Percentiles rank a stretch among this genome's conserved stretches.
Evolutionary conservation across 768 basidiomycete species (phyloP).

Genomic region (Suillus alpinus): DNA sequence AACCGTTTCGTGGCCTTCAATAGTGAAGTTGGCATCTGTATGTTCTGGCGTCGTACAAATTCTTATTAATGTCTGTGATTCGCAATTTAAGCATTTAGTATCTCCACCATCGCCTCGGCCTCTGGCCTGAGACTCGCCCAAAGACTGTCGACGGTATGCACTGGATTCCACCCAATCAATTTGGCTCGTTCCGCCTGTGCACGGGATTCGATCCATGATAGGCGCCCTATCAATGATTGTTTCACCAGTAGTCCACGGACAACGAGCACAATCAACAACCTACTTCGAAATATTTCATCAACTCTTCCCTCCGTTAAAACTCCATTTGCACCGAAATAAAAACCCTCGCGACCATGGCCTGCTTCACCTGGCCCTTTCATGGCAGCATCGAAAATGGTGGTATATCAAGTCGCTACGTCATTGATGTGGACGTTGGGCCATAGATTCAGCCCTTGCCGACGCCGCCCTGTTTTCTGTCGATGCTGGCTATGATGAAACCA

Average conservation of each 20-base stretch:
- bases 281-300: conserved; percentile 15
- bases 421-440: conserved; percentile 62
- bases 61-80: not conserved
- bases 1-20: no score
- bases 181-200: conserved; percentile 18
- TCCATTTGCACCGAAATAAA: conserved; percentile 52
- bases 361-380: conserved; percentile 16
- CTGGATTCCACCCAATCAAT: conserved; percentile 23
- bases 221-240: conserved; percentile 9
- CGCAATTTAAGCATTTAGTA: not conserved
- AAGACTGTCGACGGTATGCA: conserved; percentile 27
- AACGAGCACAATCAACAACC: not conserved
- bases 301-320: conserved; percentile 36
- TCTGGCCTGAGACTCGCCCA: conserved; percentile 17
- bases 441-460: conserved; percentile 55
- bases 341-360: conserved; percentile 48
- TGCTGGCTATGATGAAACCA: conserved; percentile 38
- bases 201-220: conserved; percentile 18
- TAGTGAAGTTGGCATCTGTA: no score
- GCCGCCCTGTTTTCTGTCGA: conserved; percentile 50
- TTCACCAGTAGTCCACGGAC: not conserved
- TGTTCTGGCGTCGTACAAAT: no score
- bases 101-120: conserved; percentile 18
- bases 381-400: conserved; percentile 38
- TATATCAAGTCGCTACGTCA: conserved; percentile 45